Evolutionary conservation across 164 flowering plant species (phyloP), one percentile per base, ranked within the genome.

Genomic region (Nymphaea colorata): DNA sequence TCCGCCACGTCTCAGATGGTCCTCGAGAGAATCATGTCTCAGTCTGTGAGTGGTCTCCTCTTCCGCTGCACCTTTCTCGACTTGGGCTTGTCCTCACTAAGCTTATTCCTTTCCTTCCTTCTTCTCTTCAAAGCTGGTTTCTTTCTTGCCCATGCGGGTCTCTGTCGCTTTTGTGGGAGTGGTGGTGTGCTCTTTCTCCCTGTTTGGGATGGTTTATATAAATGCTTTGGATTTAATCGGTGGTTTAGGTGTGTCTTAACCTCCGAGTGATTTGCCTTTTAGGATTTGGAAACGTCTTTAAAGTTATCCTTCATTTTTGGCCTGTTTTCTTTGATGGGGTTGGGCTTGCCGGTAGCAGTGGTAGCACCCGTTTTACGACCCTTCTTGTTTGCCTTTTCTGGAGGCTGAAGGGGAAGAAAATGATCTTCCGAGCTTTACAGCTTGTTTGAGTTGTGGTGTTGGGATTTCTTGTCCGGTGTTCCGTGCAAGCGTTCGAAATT

Each of bases 21-120:
- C 12, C 84, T 91, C 57, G 95, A 91, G 25, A 83, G 93, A 47
- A 91, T 91, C 59, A 80, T 91, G 88, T 86, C 95, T 15, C 97
- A 86, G 70, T 85, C 95, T 15, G 91, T 86, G 61, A 79, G 90
- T 70, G 11, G 1, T 4, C 4, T 12, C 42, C n/a, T 17, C 36
- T 15, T 36, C 51, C 41, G 43, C n/a, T 17, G 18, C 45, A 17
- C 59, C 44, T 64, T 64, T 45, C 12, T 64, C 66, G 5, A 11
- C 4, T 36, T 18, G 25, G 42, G 5, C 5, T 62, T 62, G 5
- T 43, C 7, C 17, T 43, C 8, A 10, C 36, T 25, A 51, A 15
- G 60, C 55, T 55, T 51, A 2, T 6, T n/a, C 53, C 6, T 59
- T 3, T 57, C 43, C 44, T 51, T 8, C 57, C 57, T 51, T 10